Base-by-base conservation (phyloP, 148 eudicot species). In the Silene conica region DNA sequence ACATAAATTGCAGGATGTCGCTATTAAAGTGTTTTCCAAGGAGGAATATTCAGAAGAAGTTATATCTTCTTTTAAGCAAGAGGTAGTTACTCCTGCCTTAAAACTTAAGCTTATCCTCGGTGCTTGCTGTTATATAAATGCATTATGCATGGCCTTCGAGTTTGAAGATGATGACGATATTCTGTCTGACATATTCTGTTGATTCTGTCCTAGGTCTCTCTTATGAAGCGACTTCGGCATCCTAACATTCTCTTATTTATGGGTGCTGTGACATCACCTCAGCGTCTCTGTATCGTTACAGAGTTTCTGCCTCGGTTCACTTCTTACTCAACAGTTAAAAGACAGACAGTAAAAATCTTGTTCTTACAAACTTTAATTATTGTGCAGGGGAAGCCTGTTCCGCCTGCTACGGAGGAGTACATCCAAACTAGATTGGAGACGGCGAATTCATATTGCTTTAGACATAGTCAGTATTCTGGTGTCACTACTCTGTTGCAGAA, bases 221-320 rank as follows among this genome's bases (percentile, higher is more conserved):
- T 95, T 70, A 95, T 95, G 99, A 95, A 95, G 86, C 91, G 92
- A 69, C 92, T 95, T 56, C 87, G 99, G 78, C 99, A 95, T 84
- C 99, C 99, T 64, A 92, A 95, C 80, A 85, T 95, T 82, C 84
- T 95, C 59, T 87, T 95, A 26, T 95, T 95, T 83, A 92, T 92
- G 99, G 99, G 99, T 80, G 99, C 99, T 11, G 97, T 95, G 58
- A 87, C 96, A 64, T 89, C 99, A 73, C 94, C 97, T 81, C 83
- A 92, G 82, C 92, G 91, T 63, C 90, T 95, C 59, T 90, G 99
- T 80, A 95, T 95, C 61, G 89, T 92, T 59, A 87, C 99, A 60
- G 99, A 95, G 86, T 92, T 95, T 82, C 96, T 95, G 81, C 97
- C 99, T 67, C 88, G 99, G 99, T 92, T 75, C 59, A 63, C 79